A percentile compares a stretch with the other conserved stretches of the same genome.
Evolutionary conservation across 2,329 filamentous ascomycete species (phyloP).

Genomic region (Ascomycota sp.): DNA sequence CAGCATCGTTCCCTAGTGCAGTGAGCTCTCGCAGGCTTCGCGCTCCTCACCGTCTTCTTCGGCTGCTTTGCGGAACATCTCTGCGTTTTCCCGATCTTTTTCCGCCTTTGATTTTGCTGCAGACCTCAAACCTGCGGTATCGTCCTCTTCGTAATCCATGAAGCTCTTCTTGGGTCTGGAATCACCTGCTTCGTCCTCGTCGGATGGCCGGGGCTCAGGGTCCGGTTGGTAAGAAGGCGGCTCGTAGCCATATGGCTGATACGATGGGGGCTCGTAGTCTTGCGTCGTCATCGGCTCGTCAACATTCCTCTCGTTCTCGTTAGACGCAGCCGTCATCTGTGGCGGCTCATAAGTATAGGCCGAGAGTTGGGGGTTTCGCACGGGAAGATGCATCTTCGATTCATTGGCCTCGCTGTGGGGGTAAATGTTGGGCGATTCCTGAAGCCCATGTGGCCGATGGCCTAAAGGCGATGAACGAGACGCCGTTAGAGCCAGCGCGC

Average conservation of each 20-base stretch:
- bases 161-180: constrained; percentile 50
- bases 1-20: too few relatives aligned
- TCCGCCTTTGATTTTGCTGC: constrained; percentile 42
- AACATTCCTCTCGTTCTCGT: constrained; percentile 3
- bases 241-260: constrained; percentile 37
- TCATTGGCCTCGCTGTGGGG: constrained; percentile 1
- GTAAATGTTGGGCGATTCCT: constrained; percentile 7
- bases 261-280: constrained; percentile 42
- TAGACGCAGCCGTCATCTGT: constrained; percentile 9
- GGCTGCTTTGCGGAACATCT: constrained; percentile 68
- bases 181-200: constrained; percentile 22
- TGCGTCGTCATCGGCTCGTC: constrained; percentile 10
- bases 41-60: constrained; percentile 44
- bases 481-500: not conserved
- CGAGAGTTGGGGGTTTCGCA: constrained; percentile 21
- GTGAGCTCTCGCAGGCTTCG: too few relatives aligned
- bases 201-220: constrained; percentile 16
- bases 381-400: constrained; percentile 4
- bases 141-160: constrained; percentile 67
- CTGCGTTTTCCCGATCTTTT: constrained; percentile 61
- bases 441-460: constrained; percentile 11
- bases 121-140: constrained; percentile 30
- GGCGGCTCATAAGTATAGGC: constrained; percentile 32
- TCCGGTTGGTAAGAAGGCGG: constrained; percentile 36
- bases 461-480: constrained; percentile 3